These are phyloP conservation scores for Globisporangium yorkense DNA, from an alignment of 352 stramenopile genomes.

Conservation along the genomic window DNA sequence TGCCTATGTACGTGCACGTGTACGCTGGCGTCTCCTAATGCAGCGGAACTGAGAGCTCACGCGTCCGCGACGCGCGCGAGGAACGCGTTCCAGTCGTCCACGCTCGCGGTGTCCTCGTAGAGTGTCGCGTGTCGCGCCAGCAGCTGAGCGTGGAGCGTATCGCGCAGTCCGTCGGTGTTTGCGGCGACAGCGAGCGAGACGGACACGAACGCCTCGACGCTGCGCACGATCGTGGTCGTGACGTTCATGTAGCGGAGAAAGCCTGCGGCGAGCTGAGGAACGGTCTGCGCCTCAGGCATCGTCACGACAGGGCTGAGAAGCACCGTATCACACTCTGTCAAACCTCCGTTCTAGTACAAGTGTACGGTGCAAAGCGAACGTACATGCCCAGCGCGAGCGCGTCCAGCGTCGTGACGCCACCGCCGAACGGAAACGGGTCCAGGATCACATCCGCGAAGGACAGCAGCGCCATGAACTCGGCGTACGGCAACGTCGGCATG, in stretches of 20 bases:
- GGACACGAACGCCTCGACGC: conserved; percentile 34
- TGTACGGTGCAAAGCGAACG: conserved; percentile 1
- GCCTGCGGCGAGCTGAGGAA: conserved; percentile 49
- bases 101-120: conserved; percentile 20
- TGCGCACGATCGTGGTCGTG: conserved; percentile 32
- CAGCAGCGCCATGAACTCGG: conserved; percentile 50
- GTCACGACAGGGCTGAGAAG: conserved; percentile 46
- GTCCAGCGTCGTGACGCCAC: conserved; percentile 81
- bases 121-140: conserved; percentile 11
- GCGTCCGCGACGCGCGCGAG: conserved; percentile 12
- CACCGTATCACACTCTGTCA: neutral
- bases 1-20: neutral
- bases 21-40: neutral
- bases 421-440: conserved; percentile 81
- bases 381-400: conserved; percentile 71
- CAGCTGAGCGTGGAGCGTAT: conserved; percentile 1
- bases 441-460: conserved; percentile 60
- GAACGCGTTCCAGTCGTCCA: conserved; percentile 34
- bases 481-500: conserved; percentile 46
- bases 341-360: too few species aligned
- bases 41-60: neutral
- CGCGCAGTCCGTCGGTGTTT: conserved; percentile 12
- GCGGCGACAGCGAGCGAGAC: conserved; percentile 26
- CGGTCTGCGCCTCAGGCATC: conserved; percentile 38
- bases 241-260: conserved; percentile 55